These are phyloP conservation scores for Boletellus ananas DNA, from an alignment of 768 basidiomycete genomes.

Conservation along the genomic window DNA sequence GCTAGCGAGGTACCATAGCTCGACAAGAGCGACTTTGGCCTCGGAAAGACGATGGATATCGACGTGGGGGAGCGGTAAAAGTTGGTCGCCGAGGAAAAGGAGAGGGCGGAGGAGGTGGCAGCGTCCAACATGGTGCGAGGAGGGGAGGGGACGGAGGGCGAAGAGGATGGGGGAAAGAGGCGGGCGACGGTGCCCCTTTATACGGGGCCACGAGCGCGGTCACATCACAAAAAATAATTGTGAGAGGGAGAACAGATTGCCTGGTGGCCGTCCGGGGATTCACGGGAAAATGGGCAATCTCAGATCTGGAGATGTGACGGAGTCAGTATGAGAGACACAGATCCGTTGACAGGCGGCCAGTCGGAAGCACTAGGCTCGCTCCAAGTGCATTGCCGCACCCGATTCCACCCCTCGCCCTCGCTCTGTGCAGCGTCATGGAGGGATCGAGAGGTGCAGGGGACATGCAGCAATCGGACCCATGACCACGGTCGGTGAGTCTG, in stretches of 20 bases:
- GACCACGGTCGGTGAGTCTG: no score
- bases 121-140: conserved; percentile 28
- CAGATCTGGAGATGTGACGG: conserved; percentile 30
- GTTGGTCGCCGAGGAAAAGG: conserved; percentile 30
- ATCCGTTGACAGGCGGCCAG: conserved; percentile 25
- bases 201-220: conserved; percentile 16
- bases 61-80: conserved; percentile 33
- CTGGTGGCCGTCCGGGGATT: conserved; percentile 32
- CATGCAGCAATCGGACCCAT: conserved; percentile 15
- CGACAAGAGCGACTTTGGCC: conserved; percentile 25
- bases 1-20: conserved; percentile 23
- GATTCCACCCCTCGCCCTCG: not conserved
- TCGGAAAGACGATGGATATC: conserved; percentile 28
- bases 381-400: not conserved
- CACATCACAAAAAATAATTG: conserved; percentile 24
- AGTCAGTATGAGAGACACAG: conserved; percentile 30
- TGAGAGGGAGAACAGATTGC: conserved; percentile 31
- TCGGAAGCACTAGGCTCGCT: conserved; percentile 23
- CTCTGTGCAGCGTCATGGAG: no score
- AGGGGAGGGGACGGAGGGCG: not conserved
- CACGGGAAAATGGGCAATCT: conserved; percentile 33
- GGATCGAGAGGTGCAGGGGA: not conserved
- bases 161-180: conserved; percentile 15
- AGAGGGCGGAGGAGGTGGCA: conserved; percentile 27
- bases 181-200: conserved; percentile 26